Conservation (phyloP, 306 rosid species). For the Vigna nakashimae region DNA sequence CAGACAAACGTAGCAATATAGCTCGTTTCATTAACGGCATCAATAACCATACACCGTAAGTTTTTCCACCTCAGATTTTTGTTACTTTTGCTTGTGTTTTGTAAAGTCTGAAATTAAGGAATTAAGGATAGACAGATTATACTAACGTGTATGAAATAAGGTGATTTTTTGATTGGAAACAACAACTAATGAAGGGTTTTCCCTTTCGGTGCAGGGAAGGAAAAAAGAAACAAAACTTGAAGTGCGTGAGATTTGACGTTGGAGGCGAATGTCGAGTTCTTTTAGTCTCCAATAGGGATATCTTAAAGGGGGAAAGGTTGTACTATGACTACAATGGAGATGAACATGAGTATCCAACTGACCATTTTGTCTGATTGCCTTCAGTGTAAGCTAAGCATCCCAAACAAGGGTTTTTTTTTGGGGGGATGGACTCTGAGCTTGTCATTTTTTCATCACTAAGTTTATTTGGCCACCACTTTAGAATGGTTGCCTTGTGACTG, state of each 20-base stretch:
- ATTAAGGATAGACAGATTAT: not conserved
- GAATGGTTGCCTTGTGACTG: not conserved
- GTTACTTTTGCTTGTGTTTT: not conserved
- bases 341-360: conserved; percentile 93
- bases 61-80: conserved; percentile 28
- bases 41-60: conserved; percentile 88
- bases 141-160: not conserved
- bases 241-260: conserved; percentile 80
- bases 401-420: too few species aligned
- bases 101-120: not conserved
- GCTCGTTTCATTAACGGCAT: conserved; percentile 96
- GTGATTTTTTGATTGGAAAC: not conserved
- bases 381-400: not conserved
- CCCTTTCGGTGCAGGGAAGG: conserved; percentile 74
- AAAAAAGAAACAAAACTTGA: conserved; percentile 87
- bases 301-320: conserved; percentile 88
- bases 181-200: conserved; percentile 17
- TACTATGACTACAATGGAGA: conserved; percentile 92
- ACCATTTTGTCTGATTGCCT: conserved; percentile 70
- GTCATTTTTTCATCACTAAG: not conserved
- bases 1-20: conserved; percentile 84
- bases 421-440: not conserved
- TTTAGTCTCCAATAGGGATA: conserved; percentile 84
- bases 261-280: conserved; percentile 84
- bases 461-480: not conserved